Evolutionary conservation across 768 basidiomycete genomes (phyloP), one percentile per base, ranked within the genome.

Genomic region (Boletus tomentosulus): DNA sequence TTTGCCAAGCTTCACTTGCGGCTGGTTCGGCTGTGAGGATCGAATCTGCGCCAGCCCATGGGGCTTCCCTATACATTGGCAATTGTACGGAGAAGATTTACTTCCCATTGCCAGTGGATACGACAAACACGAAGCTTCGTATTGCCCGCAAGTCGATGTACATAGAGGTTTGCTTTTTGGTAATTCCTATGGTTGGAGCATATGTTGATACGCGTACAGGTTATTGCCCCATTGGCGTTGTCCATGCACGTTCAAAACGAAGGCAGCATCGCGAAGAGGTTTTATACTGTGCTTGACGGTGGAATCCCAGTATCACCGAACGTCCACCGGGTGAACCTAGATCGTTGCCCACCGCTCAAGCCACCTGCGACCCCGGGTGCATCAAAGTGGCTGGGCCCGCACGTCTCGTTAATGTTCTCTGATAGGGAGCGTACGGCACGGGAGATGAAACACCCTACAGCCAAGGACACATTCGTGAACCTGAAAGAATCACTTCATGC

Each of bases 111-210:
- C 78, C 78, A 9, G 65, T 83, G 10, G 60, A 74, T 31, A 69
- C 70, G 5, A 54, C 58, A 19, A 67, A 68, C 15, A 48, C 63
- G 2, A 79, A 71, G 57, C 59, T 76, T 10, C 74, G 80, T 5
- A 58, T 84, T 33, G 83, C 83, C 9, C 73, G 83, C 37, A 82
- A 79, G 57, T 84, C 81, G 1, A 71, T 63, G 25, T 85, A 79
- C 53, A 66, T 84, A 4, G 74, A 71, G 63, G 71, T 71, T 24
- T 3, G 63, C 54, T 3, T 28, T 10, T 41, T 15, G 8, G n/a
- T 11, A 33, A n/a, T 12, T 13, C 11, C 1, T 7, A 16, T 44
- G 15, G 7, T 28, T 5, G 11, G 12, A 37, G 3, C 33, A n/a
- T 19, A 22, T 2, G 6, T 11, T 55, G 28, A 62, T 6, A 35